phyloP scores from a whole-genome alignment of 1,284 basidiomycete genomes.

The Apiotrichum porosum region DNA sequence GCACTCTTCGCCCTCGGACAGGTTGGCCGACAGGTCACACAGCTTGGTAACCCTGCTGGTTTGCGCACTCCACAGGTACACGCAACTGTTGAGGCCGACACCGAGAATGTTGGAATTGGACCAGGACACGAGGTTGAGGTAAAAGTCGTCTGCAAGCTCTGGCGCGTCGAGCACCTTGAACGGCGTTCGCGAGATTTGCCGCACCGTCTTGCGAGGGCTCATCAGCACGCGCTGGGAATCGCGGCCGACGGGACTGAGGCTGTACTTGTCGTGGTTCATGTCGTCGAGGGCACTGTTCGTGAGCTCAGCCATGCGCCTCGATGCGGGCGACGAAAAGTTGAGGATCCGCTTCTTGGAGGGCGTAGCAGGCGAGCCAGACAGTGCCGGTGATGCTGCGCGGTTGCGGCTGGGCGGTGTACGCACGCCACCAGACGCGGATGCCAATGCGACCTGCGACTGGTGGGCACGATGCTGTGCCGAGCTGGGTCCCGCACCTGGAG shows the following conservation, averaged over 20 bases:
- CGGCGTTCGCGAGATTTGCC: conserved; percentile 87
- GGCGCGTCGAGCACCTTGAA: conserved; percentile 97
- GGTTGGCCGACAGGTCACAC: conserved; percentile 63
- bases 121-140: conserved; percentile 98
- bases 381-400: conserved; percentile 36
- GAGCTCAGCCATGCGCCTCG: conserved; percentile 30
- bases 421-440: conserved; percentile 19
- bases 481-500: conserved; percentile 40
- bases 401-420: conserved; percentile 30
- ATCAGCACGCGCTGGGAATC: conserved; percentile 79
- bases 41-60: conserved; percentile 87
- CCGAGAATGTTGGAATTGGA: conserved; percentile 89
- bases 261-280: conserved; percentile 76
- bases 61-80: conserved; percentile 95
- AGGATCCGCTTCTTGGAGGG: conserved; percentile 52
- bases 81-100: conserved; percentile 84
- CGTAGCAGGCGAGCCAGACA: conserved; percentile 44
- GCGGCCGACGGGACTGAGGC: conserved; percentile 80
- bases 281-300: conserved; percentile 48
- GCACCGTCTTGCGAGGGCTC: conserved; percentile 71
- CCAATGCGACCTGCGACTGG: conserved; percentile 41
- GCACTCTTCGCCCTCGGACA: conserved; percentile 21
- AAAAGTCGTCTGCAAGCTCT: conserved; percentile 95
- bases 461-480: conserved; percentile 41
- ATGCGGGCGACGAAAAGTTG: conserved; percentile 50